phyloP scores from a whole-genome alignment of 2,329 filamentous ascomycete species.

The Huntiella moniliformis region DNA sequence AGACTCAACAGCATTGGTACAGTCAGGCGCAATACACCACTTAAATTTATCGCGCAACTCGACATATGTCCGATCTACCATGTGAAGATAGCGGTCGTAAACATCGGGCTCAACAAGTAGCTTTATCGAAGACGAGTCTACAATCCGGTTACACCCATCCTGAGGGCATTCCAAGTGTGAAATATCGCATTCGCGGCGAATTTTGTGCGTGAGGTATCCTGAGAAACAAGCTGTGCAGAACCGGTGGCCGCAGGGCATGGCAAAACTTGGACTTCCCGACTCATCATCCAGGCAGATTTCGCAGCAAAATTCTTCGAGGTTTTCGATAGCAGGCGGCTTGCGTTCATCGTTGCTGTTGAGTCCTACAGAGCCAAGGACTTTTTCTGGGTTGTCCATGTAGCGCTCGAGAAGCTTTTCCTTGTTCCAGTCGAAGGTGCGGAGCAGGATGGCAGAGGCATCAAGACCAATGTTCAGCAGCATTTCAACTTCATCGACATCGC shows the following conservation, averaged over 20 bases:
- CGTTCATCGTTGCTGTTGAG: conserved; percentile 45
- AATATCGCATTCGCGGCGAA: conserved; percentile 85
- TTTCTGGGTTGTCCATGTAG: conserved; percentile 78
- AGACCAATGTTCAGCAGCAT: conserved; percentile 76
- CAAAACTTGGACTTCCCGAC: conserved; percentile 59
- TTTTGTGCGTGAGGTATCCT: conserved; percentile 83
- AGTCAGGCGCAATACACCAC: conserved; percentile 98
- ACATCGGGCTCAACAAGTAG: conserved; percentile 46
- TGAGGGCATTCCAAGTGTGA: conserved; percentile 86
- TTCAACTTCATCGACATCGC: conserved; percentile 75
- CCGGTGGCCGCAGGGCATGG: conserved; percentile 85
- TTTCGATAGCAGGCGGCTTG: conserved; percentile 46
- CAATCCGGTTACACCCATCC: conserved; percentile 70
- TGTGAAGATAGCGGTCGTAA: conserved; percentile 51
- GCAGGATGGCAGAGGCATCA: conserved; percentile 76
- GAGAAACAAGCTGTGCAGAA: conserved; percentile 87
- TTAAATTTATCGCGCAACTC: conserved; percentile 91
- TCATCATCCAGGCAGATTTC: conserved; percentile 94
- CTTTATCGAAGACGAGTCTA: conserved; percentile 75
- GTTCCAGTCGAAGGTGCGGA: conserved; percentile 87
- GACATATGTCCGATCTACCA: conserved; percentile 86
- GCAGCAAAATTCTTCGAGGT: conserved; percentile 62
- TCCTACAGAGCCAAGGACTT: conserved; percentile 68
- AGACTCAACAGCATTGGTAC: conserved; percentile 81
- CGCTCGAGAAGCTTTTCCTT: conserved; percentile 86